Evolutionary conservation across 306 rosid species (phyloP).

Genomic region (Begonia fuchsioides): DNA sequence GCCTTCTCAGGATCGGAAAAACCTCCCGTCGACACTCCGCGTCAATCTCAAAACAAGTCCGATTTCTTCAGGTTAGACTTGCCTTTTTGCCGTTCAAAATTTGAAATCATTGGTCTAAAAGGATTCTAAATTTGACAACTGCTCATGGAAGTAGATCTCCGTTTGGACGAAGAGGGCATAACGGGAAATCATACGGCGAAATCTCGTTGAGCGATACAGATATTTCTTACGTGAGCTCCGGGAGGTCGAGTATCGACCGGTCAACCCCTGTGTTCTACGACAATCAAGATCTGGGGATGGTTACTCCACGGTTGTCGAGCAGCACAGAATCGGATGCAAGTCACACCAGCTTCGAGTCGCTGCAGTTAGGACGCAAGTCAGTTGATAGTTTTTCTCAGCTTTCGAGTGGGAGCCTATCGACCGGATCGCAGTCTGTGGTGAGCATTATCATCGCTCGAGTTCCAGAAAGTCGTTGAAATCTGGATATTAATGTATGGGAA

Average conservation of each 20-base stretch:
- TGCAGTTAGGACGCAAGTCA: slow-evolving; percentile 31
- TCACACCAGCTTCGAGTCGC: slow-evolving; percentile 48
- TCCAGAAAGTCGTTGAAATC: no score
- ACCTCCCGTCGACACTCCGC: slow-evolving; percentile 12
- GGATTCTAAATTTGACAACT: not conserved
- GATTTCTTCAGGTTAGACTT: slow-evolving; percentile 11
- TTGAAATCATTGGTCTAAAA: not conserved
- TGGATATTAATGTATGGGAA: not conserved
- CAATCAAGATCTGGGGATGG: slow-evolving; percentile 22
- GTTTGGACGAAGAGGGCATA: slow-evolving; percentile 44
- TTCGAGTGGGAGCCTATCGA: slow-evolving; percentile 39
- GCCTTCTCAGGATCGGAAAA: slow-evolving; percentile 2
- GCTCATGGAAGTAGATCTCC: slow-evolving; percentile 63
- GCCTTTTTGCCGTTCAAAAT: not conserved
- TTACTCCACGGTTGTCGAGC: slow-evolving; percentile 31
- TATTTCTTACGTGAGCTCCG: slow-evolving; percentile 51
- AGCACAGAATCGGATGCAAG: slow-evolving; percentile 39
- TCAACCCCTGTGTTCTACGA: slow-evolving; percentile 22
- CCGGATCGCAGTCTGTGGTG: slow-evolving; percentile 38
- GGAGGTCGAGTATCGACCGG: slow-evolving; percentile 49
- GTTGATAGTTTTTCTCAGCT: slow-evolving; percentile 39
- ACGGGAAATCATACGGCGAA: slow-evolving; percentile 37
- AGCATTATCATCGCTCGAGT: slow-evolving; percentile 10
- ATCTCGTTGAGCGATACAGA: slow-evolving; percentile 28
- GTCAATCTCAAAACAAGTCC: slow-evolving; percentile 14